Evolutionary conservation across 2,329 filamentous ascomycete genomes (phyloP).

Genomic region (Eutypa lata): DNA sequence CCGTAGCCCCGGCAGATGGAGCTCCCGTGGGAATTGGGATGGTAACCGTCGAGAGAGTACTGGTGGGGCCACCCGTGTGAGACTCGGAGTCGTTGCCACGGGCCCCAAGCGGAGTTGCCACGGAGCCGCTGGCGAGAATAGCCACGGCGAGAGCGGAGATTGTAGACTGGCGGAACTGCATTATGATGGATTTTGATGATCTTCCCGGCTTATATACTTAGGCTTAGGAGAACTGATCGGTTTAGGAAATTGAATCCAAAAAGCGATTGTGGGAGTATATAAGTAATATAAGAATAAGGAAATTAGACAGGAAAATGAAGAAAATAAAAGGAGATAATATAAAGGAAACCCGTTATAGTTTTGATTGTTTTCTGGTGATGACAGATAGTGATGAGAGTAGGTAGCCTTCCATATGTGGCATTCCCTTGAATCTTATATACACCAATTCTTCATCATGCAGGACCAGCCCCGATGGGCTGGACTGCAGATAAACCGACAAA

Average conservation of each 20-base stretch:
- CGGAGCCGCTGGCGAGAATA: slow-evolving; percentile 37
- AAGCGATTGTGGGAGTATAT: not conserved
- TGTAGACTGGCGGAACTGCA: slow-evolving; percentile 20
- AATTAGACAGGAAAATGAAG: slow-evolving; percentile 5
- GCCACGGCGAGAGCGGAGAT: slow-evolving; percentile 31
- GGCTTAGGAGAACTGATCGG: not conserved
- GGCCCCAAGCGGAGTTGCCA: slow-evolving; percentile 18
- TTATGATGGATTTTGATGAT: slow-evolving; percentile 21
- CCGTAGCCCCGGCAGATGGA: slow-evolving; percentile 8
- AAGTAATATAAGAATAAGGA: slow-evolving; percentile 7
- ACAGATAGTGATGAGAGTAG: no score
- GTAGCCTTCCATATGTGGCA: not conserved
- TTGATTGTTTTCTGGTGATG: no score
- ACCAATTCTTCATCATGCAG: not conserved
- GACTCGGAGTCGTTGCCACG: slow-evolving; percentile 7
- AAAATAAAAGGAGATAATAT: slow-evolving; percentile 7
- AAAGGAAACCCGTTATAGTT: slow-evolving; percentile 2
- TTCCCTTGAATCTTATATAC: slow-evolving; percentile 11
- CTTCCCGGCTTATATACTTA: slow-evolving; percentile 2
- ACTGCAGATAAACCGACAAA: slow-evolving; percentile 1
- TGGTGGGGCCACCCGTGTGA: not conserved
- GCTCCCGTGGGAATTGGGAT: not conserved
- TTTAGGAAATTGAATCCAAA: not conserved
- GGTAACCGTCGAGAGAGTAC: slow-evolving; percentile 4
- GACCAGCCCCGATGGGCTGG: not conserved